These are phyloP conservation scores for Xylaria sp. DNA, from an alignment of 495 filamentous ascomycete species.

Conservation along the genomic window DNA sequence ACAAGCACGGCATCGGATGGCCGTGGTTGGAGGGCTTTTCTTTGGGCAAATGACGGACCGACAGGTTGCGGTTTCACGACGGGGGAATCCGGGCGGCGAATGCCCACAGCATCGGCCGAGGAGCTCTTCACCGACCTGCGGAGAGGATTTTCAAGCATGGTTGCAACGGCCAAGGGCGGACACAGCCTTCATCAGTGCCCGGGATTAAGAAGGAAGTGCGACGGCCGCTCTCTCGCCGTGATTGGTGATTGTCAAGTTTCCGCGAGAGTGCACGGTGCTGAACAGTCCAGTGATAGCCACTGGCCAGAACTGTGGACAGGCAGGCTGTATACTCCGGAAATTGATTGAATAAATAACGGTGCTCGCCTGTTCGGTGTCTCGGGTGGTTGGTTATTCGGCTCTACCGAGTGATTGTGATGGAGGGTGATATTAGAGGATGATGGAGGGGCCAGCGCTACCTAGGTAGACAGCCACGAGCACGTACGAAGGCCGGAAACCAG, in stretches of 20 bases:
- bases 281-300: background rate
- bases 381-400: too few relatives aligned
- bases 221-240: background rate
- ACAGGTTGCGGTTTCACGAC: background rate
- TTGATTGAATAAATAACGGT: background rate
- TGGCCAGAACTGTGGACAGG: background rate
- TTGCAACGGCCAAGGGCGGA: background rate
- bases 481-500: background rate
- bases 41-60: slow-evolving; percentile 47
- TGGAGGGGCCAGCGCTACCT: too few relatives aligned
- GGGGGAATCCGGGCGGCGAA: background rate
- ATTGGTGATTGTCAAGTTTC: background rate
- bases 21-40: slow-evolving; percentile 47
- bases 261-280: background rate
- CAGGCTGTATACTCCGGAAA: background rate
- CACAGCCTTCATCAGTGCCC: background rate
- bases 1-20: slow-evolving; percentile 50
- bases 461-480: background rate
- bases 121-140: background rate
- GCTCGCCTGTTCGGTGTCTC: background rate
- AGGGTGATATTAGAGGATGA: too few relatives aligned
- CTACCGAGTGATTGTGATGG: background rate
- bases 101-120: background rate
- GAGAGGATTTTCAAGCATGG: slow-evolving; percentile 21
- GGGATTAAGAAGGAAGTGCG: background rate